These are phyloP conservation scores for Phlegmacium glaucopus DNA, from an alignment of 768 basidiomycete species.

Conservation along the genomic window DNA sequence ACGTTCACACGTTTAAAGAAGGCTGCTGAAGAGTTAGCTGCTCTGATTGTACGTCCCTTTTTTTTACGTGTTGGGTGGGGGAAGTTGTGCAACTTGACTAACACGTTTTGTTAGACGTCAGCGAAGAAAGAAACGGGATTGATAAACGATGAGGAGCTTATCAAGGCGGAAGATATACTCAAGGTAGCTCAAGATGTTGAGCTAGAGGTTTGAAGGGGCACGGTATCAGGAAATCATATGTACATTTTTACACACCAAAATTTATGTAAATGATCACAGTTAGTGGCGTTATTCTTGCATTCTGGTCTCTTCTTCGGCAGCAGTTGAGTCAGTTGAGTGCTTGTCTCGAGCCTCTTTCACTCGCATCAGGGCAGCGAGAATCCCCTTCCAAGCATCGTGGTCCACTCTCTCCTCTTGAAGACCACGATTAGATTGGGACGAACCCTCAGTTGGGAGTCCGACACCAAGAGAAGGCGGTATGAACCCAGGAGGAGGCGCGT, in stretches of 20 bases:
- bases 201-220: no score
- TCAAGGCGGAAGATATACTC: constrained; percentile 57
- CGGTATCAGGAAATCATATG: no score
- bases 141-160: constrained; percentile 39
- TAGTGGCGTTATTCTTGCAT: constrained; percentile 18
- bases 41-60: constrained; percentile 57
- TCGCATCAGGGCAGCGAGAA: constrained; percentile 62
- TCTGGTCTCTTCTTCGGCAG: constrained; percentile 8
- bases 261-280: no score
- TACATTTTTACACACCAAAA: no score
- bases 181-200: constrained; percentile 29
- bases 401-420: constrained; percentile 77
- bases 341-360: constrained; percentile 46
- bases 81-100: no score
- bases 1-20: constrained; percentile 56
- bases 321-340: constrained; percentile 14
- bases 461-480: constrained; percentile 79
- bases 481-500: constrained; percentile 69
- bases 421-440: constrained; percentile 47
- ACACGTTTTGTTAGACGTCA: constrained; percentile 12
- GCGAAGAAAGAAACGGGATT: constrained; percentile 43
- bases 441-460: constrained; percentile 51
- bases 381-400: constrained; percentile 74
- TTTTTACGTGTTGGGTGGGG: no score
- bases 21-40: constrained; percentile 59